These are phyloP conservation scores for Marasmius sp. DNA, from an alignment of 1,284 basidiomycete genomes.

Conservation along the genomic window DNA sequence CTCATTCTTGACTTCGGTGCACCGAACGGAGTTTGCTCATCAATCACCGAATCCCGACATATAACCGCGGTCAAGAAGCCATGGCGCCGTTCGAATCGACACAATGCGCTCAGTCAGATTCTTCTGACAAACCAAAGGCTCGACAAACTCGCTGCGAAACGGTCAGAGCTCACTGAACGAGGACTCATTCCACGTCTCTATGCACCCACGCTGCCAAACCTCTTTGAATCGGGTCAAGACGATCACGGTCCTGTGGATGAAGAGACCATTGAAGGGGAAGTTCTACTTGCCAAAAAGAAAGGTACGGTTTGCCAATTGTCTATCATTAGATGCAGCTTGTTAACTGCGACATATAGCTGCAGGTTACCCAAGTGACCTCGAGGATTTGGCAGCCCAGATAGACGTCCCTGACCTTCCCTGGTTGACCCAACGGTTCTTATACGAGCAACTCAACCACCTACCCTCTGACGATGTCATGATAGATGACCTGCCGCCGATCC, in stretches of 20 bases:
- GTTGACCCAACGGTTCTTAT: slow-evolving; percentile 15
- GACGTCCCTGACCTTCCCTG: slow-evolving; percentile 5
- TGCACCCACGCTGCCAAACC: slow-evolving; percentile 8
- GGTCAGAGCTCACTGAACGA: background rate
- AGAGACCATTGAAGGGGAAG: background rate
- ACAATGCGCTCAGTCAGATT: slow-evolving; percentile 22
- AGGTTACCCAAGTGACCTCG: background rate
- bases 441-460: slow-evolving; percentile 10
- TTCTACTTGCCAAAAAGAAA: background rate
- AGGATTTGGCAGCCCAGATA: background rate
- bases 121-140: slow-evolving; percentile 21
- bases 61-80: slow-evolving; percentile 26
- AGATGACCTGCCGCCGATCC: background rate
- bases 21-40: slow-evolving; percentile 15
- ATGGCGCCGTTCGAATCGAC: slow-evolving; percentile 22
- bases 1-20: slow-evolving; percentile 13
- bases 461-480: background rate
- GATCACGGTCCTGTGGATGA: background rate
- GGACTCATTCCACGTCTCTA: background rate
- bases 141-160: slow-evolving; percentile 21
- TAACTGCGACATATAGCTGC: background rate
- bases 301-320: no score
- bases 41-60: slow-evolving; percentile 15
- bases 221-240: background rate
- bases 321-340: background rate